phyloP scores from a whole-genome alignment of 2,329 filamentous ascomycete genomes.

The Aspergillus novoparasiticus region DNA sequence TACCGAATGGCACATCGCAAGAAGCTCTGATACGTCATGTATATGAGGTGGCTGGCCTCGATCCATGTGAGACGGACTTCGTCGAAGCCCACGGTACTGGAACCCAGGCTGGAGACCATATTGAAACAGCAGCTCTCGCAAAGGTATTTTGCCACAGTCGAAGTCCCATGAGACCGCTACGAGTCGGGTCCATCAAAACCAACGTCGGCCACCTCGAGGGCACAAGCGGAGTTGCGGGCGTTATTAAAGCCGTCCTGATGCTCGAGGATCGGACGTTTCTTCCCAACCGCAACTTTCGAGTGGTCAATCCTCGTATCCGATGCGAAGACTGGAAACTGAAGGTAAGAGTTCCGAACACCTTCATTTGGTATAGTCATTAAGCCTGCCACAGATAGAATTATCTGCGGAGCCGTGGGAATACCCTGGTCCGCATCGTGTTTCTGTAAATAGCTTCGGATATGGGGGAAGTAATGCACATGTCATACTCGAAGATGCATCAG shows the following conservation, averaged over 20 bases:
- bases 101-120: conserved; percentile 37
- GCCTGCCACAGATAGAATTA: conserved; percentile 16
- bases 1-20: conserved; percentile 43
- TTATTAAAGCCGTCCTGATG: conserved; percentile 47
- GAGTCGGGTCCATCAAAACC: conserved; percentile 24
- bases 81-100: conserved; percentile 39
- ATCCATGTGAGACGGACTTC: conserved; percentile 25
- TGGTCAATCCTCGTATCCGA: conserved; percentile 40
- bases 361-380: neutral
- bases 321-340: conserved; percentile 41
- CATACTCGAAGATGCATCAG: conserved; percentile 37
- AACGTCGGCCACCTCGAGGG: conserved; percentile 31
- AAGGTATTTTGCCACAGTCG: conserved; percentile 26
- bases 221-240: conserved; percentile 18
- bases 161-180: conserved; percentile 21
- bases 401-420: conserved; percentile 21
- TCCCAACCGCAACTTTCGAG: conserved; percentile 47
- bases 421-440: conserved; percentile 19
- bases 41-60: conserved; percentile 33
- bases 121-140: conserved; percentile 33
- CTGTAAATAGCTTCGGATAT: conserved; percentile 50
- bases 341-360: conserved; percentile 14
- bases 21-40: conserved; percentile 35
- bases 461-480: conserved; percentile 51
- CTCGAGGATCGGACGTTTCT: conserved; percentile 49